Evolutionary conservation across 345 rosid species (phyloP), one percentile per base, ranked within the genome.

Genomic region (Eucalyptus regnans): DNA sequence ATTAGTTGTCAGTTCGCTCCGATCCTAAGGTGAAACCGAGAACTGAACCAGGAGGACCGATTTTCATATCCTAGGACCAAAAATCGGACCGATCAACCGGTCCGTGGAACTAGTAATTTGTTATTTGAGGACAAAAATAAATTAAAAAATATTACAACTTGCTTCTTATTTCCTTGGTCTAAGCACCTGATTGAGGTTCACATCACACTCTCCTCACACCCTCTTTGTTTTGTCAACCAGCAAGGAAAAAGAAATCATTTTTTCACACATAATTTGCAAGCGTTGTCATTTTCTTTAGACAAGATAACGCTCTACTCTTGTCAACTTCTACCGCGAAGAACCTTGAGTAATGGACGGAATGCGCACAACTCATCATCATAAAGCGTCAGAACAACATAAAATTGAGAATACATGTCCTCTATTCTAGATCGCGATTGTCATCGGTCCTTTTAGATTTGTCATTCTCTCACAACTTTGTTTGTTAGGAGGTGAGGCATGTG

Each of bases 31-130:
- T 18, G 25, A 52, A 49, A 18, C 23, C 3, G 4, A 52, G 9
- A 18, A 18, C 2, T 4, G 2, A 52, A 52, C 1, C 0, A 20
- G 0, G 4, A 52, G 1, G 25, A 52, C 0, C 8, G 4, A 18
- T 18, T 52, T 7, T 52, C 10, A 52, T 0, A 52, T 18, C 18
- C 4, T 52, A 52, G 25, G 58, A 52, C 1, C 0, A 0, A 5
- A 2, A 52, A 52, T 1, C 5, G 0, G 4, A 52, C 25, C 2
- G 2, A 52, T 52, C 4, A 2, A 52, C 23, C 3, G 0, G 56
- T 52, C 23, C 3, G 4, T 18, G 23, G 23, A 52, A 52, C 4
- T 2, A 8, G 9, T 52, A 52, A 52, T 52, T 52, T 52, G 23
- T 52, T 52, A 4, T 52, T 18, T 52, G 58, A 52, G 58, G 7